A percentile compares a stretch with the other conserved stretches of the same genome.
phyloP scores from a whole-genome alignment of 345 rosid species.

The Viola odorata region DNA sequence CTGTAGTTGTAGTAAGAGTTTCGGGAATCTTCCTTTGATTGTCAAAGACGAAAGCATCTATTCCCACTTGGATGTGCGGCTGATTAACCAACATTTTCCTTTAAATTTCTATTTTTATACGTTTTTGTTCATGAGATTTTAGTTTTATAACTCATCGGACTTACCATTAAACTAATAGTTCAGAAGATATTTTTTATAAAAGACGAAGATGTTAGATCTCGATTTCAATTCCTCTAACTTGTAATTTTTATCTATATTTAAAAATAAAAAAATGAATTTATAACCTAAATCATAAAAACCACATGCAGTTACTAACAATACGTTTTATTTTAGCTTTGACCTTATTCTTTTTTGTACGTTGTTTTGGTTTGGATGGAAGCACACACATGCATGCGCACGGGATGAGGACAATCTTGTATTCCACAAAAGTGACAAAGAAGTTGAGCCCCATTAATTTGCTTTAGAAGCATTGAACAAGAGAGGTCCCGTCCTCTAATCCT shows the following conservation, averaged over 20 bases:
- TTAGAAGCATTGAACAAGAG: constrained; percentile 22
- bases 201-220: too few relatives aligned
- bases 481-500: constrained; percentile 40
- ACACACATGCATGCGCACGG: constrained; percentile 12
- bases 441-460: constrained; percentile 39
- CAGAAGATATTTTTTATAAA: too few relatives aligned
- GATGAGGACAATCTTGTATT: constrained; percentile 58
- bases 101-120: not conserved
- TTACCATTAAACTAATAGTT: too few relatives aligned
- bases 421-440: constrained; percentile 62
- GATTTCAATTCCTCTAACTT: too few relatives aligned
- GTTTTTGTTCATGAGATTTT: too few relatives aligned
- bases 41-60: constrained; percentile 80
- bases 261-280: too few relatives aligned
- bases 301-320: too few relatives aligned
- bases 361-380: constrained; percentile 14
- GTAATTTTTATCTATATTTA: too few relatives aligned
- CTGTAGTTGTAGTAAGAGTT: constrained; percentile 23
- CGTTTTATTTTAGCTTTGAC: constrained; percentile 17
- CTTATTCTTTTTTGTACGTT: constrained; percentile 14
- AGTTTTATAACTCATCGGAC: too few relatives aligned
- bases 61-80: constrained; percentile 37
- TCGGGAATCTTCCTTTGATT: constrained; percentile 50
- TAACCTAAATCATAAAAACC: too few relatives aligned
- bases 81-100: constrained; percentile 12